Percentiles rank a stretch among this genome's conserved stretches.
These are phyloP conservation scores for Nelumbo lutea DNA, from an alignment of 164 flowering plant genomes.

Conservation along the genomic window DNA sequence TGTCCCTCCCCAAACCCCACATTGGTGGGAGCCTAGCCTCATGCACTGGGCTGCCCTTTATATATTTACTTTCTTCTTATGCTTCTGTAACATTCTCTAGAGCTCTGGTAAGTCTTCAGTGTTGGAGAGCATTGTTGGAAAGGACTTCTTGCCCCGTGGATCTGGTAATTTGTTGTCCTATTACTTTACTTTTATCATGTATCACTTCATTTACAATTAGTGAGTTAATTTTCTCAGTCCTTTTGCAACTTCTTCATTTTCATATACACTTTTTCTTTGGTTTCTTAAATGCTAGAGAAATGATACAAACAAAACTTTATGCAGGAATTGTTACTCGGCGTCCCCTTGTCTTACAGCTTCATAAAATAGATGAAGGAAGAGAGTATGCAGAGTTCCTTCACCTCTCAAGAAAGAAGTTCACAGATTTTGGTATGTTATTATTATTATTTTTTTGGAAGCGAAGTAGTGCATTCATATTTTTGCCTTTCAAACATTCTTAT, in stretches of 20 bases:
- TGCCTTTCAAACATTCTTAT: neutral
- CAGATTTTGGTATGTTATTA: constrained; percentile 76
- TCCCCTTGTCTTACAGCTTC: constrained; percentile 92
- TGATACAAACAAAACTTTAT: constrained; percentile 7
- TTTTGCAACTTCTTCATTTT: neutral
- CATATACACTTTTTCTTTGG: neutral
- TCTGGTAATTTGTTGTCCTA: constrained; percentile 16
- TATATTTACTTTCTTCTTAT: neutral
- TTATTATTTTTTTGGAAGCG: neutral
- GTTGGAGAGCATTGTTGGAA: constrained; percentile 41
- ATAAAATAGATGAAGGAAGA: constrained; percentile 72
- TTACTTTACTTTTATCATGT: neutral
- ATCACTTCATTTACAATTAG: neutral
- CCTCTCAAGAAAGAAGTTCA: constrained; percentile 67
- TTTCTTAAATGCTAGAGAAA: neutral
- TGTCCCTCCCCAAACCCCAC: no score
- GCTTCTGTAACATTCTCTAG: constrained; percentile 26
- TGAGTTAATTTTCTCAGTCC: neutral
- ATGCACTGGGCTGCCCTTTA: neutral
- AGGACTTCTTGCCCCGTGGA: constrained; percentile 25
- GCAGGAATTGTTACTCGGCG: constrained; percentile 91
- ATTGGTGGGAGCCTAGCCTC: no score
- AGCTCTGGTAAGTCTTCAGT: constrained; percentile 94
- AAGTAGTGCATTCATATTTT: neutral
- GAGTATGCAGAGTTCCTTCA: constrained; percentile 96